These are phyloP conservation scores for Clavispora santaluciae DNA, from an alignment of 805 yeast species.

Conservation along the genomic window DNA sequence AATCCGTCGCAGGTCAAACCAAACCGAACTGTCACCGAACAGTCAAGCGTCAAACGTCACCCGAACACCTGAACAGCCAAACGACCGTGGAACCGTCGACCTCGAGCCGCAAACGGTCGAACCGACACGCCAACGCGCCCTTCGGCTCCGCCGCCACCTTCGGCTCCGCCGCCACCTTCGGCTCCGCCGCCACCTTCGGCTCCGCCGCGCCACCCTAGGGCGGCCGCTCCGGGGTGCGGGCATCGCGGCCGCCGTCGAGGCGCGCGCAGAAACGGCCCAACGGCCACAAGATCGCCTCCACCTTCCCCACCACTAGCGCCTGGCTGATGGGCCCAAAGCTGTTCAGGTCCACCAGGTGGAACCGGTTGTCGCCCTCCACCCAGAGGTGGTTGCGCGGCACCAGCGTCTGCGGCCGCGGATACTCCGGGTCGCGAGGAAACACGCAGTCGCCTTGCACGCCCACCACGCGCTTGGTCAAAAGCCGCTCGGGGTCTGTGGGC, in stretches of 20 bases:
- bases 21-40: no score
- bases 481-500: constrained; percentile 71
- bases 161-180: no score
- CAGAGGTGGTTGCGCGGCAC: constrained; percentile 82
- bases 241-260: constrained; percentile 12
- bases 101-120: no score
- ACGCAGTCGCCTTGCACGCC: constrained; percentile 72
- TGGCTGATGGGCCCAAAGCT: constrained; percentile 83
- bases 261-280: constrained; percentile 26
- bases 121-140: no score
- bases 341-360: constrained; percentile 79
- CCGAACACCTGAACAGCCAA: no score
- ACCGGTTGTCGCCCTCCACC: constrained; percentile 90
- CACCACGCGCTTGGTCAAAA: constrained; percentile 76
- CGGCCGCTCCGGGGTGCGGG: no score
- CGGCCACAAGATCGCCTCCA: constrained; percentile 68
- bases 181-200: no score
- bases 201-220: no score
- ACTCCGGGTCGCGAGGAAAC: constrained; percentile 52
- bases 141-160: no score
- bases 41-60: no score
- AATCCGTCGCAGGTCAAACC: no score
- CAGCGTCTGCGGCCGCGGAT: constrained; percentile 55
- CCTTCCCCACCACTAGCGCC: constrained; percentile 78
- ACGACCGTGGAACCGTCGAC: no score